phyloP scores from a whole-genome alignment of 1,284 basidiomycete genomes.

The Malassezia psittaci region DNA sequence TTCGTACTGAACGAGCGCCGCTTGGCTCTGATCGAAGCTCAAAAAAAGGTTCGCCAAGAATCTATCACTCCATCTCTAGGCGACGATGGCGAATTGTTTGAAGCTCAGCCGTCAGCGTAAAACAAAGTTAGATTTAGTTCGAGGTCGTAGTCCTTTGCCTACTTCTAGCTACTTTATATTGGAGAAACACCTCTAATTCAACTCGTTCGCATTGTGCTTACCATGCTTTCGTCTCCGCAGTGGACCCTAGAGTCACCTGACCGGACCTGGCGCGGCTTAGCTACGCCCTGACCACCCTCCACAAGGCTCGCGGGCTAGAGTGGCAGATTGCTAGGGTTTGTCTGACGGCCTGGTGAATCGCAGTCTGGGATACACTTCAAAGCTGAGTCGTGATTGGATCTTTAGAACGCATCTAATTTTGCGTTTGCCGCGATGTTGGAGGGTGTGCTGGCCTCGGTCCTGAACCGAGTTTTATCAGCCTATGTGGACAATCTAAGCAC shows the following conservation, averaged over 20 bases:
- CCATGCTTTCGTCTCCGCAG: no score
- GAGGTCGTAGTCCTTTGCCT: no score
- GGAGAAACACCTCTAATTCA: no score
- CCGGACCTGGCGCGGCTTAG: no score
- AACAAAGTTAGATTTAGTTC: not conserved
- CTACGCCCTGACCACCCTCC: no score
- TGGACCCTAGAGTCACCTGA: no score
- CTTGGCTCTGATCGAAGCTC: slow-evolving; percentile 62
- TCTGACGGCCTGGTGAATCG: not conserved
- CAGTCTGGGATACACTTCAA: no score
- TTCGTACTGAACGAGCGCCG: slow-evolving; percentile 82
- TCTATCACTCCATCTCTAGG: not conserved
- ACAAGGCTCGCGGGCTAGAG: no score
- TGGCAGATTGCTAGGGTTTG: not conserved
- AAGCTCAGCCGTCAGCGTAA: not conserved
- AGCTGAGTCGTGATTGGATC: no score
- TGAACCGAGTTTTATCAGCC: slow-evolving; percentile 77
- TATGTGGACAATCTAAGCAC: slow-evolving; percentile 96
- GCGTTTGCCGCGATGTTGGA: slow-evolving; percentile 31
- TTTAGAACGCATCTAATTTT: no score
- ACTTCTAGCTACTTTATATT: no score
- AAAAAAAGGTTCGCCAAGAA: slow-evolving; percentile 27
- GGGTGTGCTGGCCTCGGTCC: slow-evolving; percentile 44
- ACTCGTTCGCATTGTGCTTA: no score
- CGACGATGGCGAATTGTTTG: slow-evolving; percentile 12